phyloP scores from a whole-genome alignment of 1,284 basidiomycete genomes.

The Ganoderma resinaceum region DNA sequence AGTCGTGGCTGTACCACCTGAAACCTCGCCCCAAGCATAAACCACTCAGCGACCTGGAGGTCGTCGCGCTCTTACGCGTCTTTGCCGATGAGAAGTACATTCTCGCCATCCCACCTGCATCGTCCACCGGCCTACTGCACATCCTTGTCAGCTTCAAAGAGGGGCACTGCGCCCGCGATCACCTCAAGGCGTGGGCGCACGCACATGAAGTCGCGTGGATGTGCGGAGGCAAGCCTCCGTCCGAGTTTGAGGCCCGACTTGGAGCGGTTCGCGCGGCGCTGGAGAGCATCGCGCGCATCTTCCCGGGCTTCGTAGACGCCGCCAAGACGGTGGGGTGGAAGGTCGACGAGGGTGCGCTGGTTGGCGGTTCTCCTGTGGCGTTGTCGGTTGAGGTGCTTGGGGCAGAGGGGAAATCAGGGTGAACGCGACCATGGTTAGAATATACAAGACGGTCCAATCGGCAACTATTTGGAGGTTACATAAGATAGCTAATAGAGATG shows the following conservation, averaged over 20 bases:
- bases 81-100: constrained; percentile 56
- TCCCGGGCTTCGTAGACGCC: constrained; percentile 42
- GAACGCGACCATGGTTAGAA: constrained; percentile 1
- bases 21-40: neutral
- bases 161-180: constrained; percentile 52
- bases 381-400: constrained; percentile 34
- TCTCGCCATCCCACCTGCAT: constrained; percentile 51
- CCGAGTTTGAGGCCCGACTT: constrained; percentile 25
- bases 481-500: neutral
- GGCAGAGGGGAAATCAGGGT: constrained; percentile 16
- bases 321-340: constrained; percentile 46
- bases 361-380: constrained; percentile 44
- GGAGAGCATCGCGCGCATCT: constrained; percentile 34
- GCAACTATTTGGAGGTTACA: neutral
- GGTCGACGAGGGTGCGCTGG: constrained; percentile 43
- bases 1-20: neutral
- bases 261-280: constrained; percentile 36
- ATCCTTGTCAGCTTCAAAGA: constrained; percentile 58
- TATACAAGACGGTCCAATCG: neutral
- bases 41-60: constrained; percentile 16
- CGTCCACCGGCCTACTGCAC: constrained; percentile 22
- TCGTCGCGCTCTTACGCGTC: constrained; percentile 30
- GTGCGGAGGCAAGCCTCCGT: constrained; percentile 15
- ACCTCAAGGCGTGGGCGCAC: constrained; percentile 64
- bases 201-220: constrained; percentile 42